Percentiles rank a stretch among this genome's conserved stretches.
These are phyloP conservation scores for Botryotinia calthae DNA, from an alignment of 2,329 filamentous ascomycete genomes.

Conservation along the genomic window DNA sequence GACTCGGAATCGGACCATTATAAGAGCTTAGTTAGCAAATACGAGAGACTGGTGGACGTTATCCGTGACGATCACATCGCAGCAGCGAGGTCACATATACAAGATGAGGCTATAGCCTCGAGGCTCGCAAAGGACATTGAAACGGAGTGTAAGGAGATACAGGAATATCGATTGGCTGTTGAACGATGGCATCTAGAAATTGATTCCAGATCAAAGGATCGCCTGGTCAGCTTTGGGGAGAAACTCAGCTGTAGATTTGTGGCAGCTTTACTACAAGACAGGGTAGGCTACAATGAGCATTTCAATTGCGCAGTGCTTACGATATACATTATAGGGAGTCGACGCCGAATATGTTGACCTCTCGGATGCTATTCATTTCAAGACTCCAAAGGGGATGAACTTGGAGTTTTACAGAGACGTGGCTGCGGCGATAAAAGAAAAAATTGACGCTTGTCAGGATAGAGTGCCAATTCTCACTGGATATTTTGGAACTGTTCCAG, in stretches of 20 bases:
- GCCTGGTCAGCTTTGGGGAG: slow-evolving; percentile 92
- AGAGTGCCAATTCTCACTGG: slow-evolving; percentile 81
- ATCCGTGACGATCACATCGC: slow-evolving; percentile 80
- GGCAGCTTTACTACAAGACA: slow-evolving; percentile 77
- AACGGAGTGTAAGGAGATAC: slow-evolving; percentile 74
- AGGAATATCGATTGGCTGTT: slow-evolving; percentile 67
- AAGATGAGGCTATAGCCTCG: slow-evolving; percentile 54
- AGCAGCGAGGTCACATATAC: slow-evolving; percentile 64
- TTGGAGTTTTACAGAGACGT: slow-evolving; percentile 68
- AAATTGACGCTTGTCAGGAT: slow-evolving; percentile 62
- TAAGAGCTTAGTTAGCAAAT: slow-evolving; percentile 56
- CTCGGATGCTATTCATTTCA: slow-evolving; percentile 73
- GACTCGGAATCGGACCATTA: slow-evolving; percentile 53
- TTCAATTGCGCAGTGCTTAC: slow-evolving; percentile 13
- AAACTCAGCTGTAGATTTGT: slow-evolving; percentile 93
- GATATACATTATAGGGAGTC: slow-evolving; percentile 53
- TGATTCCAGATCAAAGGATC: slow-evolving; percentile 75
- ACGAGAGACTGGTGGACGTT: slow-evolving; percentile 71
- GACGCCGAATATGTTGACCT: slow-evolving; percentile 89
- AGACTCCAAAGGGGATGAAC: slow-evolving; percentile 57
- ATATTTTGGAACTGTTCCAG: slow-evolving; percentile 91
- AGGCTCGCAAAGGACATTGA: slow-evolving; percentile 66
- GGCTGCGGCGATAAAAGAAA: slow-evolving; percentile 58
- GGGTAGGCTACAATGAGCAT: slow-evolving; percentile 42
- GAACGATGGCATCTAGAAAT: slow-evolving; percentile 71